phyloP scores from a whole-genome alignment of 164 flowering plant species.

The Chimonanthus praecox region DNA sequence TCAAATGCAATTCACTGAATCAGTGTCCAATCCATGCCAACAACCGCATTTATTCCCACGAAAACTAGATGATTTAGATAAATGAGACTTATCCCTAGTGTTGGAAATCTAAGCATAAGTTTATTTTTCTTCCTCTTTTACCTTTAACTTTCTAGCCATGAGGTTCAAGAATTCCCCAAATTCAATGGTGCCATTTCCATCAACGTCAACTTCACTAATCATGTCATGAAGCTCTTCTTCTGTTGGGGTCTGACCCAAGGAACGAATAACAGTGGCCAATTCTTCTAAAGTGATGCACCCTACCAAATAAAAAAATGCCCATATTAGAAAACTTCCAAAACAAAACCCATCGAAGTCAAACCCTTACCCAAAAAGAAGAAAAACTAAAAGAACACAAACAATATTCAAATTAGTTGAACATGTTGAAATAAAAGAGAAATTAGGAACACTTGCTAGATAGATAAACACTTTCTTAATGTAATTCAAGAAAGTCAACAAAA shows the following conservation, averaged over 20 bases:
- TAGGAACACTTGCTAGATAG: background rate
- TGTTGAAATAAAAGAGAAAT: background rate
- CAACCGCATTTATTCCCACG: background rate
- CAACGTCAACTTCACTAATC: constrained; percentile 63
- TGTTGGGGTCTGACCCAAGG: constrained; percentile 72
- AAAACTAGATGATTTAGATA: too few relatives aligned
- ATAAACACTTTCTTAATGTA: background rate
- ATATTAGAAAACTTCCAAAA: background rate
- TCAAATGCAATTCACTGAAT: background rate
- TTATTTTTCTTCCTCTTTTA: constrained; percentile 7
- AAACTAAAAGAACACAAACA: background rate
- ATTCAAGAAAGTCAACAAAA: too few relatives aligned
- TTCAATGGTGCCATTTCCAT: constrained; percentile 76
- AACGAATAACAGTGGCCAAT: constrained; percentile 70
- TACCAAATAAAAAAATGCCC: constrained; percentile 7
- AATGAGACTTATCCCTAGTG: too few relatives aligned
- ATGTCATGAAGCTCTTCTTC: constrained; percentile 67
- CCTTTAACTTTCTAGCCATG: constrained; percentile 75
- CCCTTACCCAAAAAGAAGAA: background rate
- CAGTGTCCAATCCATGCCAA: background rate
- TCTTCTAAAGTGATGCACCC: constrained; percentile 81
- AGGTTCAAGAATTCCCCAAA: constrained; percentile 67
- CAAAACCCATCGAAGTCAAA: background rate
- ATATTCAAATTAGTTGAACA: background rate
- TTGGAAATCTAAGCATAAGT: background rate